Conservation (phyloP, 1,139 yeast species). For the Saccharomyces hybrid region DNA sequence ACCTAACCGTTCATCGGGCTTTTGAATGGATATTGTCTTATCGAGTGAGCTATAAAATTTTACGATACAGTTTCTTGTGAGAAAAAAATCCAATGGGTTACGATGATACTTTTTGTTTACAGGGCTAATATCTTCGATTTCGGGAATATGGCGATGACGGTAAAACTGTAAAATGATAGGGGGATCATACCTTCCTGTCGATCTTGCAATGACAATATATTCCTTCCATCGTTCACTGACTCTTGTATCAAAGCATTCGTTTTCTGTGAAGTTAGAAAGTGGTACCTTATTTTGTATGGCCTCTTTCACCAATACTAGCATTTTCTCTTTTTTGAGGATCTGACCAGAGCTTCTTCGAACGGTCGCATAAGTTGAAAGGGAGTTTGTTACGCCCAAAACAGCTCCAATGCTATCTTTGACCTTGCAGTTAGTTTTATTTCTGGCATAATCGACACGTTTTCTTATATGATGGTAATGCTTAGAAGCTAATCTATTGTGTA, state of each 20-base stretch:
- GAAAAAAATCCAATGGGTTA: slow-evolving; percentile 27
- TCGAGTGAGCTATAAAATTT: slow-evolving; percentile 60
- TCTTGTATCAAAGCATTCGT: slow-evolving; percentile 46
- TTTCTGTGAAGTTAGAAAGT: slow-evolving; percentile 37
- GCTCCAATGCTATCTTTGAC: not conserved
- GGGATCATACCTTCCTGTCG: slow-evolving; percentile 40
- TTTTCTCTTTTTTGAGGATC: slow-evolving; percentile 53
- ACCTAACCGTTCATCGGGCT: slow-evolving; percentile 24
- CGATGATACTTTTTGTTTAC: slow-evolving; percentile 12
- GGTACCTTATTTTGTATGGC: slow-evolving; percentile 25
- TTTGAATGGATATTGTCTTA: slow-evolving; percentile 54
- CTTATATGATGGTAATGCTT: not conserved
- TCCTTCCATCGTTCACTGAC: slow-evolving; percentile 69
- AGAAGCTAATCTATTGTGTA: not conserved
- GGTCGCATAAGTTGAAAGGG: not conserved
- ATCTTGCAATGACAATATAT: slow-evolving; percentile 57
- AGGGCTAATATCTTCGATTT: slow-evolving; percentile 4
- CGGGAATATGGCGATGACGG: slow-evolving; percentile 38
- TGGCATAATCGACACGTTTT: not conserved
- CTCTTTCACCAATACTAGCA: slow-evolving; percentile 53
- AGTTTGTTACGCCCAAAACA: not conserved
- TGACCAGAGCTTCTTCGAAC: slow-evolving; percentile 39
- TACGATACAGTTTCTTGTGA: slow-evolving; percentile 32
- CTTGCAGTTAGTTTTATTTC: not conserved
- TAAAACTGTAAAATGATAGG: slow-evolving; percentile 61